These are phyloP conservation scores for Bromus sterilis DNA, from an alignment of 176 grass and related monocot genomes.

Conservation along the genomic window DNA sequence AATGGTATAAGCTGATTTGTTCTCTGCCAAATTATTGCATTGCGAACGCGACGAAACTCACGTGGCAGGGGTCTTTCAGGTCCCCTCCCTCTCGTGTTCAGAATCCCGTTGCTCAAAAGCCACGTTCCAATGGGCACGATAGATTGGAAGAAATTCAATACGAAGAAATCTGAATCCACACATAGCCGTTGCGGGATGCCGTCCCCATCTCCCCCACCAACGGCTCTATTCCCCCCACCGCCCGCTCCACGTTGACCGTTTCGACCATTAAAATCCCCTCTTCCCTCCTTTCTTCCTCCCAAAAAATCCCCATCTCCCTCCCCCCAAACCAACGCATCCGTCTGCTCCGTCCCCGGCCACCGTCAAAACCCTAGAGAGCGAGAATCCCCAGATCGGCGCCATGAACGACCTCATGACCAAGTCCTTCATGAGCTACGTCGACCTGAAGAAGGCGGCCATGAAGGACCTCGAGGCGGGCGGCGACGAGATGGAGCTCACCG, in stretches of 20 bases:
- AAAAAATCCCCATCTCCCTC: neutral
- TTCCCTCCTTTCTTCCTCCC: neutral
- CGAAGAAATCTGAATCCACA: neutral
- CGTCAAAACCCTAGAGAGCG: constrained; percentile 3
- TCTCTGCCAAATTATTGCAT: too few relatives aligned
- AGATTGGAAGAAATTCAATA: too few relatives aligned
- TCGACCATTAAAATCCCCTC: constrained; percentile 26
- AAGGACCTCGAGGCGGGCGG: constrained; percentile 78
- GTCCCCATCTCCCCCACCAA: neutral
- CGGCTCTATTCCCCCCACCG: constrained; percentile 27
- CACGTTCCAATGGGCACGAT: too few relatives aligned
- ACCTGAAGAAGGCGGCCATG: constrained; percentile 95
- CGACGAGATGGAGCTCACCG: constrained; percentile 33
- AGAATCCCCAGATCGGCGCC: constrained; percentile 13
- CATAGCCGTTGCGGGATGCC: constrained; percentile 28
- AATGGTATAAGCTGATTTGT: too few relatives aligned
- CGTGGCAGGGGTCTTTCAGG: too few relatives aligned
- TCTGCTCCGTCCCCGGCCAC: neutral
- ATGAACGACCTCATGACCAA: constrained; percentile 99
- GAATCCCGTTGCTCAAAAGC: too few relatives aligned
- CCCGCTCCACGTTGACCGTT: constrained; percentile 37
- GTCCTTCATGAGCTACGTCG: constrained; percentile 97
- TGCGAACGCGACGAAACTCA: too few relatives aligned
- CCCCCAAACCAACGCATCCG: neutral
- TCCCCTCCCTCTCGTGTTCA: neutral